Evolutionary conservation across 768 basidiomycete genomes (phyloP), one percentile per base, ranked within the genome.

Genomic region (Artomyces pyxidatus): DNA sequence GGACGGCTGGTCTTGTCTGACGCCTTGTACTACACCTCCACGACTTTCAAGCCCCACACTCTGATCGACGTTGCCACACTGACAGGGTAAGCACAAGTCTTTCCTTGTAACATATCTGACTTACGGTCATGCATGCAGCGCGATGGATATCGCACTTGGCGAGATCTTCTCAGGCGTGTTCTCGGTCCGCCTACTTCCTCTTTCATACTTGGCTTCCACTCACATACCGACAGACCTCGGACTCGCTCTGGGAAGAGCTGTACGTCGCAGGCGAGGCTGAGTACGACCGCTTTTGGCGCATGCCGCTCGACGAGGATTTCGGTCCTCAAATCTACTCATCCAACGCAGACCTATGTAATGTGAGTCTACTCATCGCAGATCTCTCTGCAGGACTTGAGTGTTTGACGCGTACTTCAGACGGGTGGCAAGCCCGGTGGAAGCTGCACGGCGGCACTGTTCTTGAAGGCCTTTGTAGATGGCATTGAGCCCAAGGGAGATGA

Each of bases 41-140:
- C 83, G 6, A 73, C 77, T 48, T 90, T 76, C 71, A 86, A 85
- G 62, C 83, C 91, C 1, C 81, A 87, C 60, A 88, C 86, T 0
- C 69, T 92, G 42, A 78, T 94, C 52, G 88, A 94, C 60, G 89
- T 89, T 22, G 91, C 91, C 12, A 93, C 90, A 0, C 75, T 93
- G 39, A 92, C 88, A 17, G 83, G 83, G 85, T 85, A 64, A 26
- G 55, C 27, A 19, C 4, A n/a, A 37, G 69, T 57, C 16, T 12
- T 44, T 3, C 22, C 23, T 7, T 28, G 14, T 22, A 32, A 16
- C 10, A 25, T 10, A 37, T 11, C 9, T 37, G 47, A 21, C 16
- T 17, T 22, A 6, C 26, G 19, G 32, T 28, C n/a, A 40, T 29
- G 30, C 30, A 25, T 37, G 22, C 54, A 88, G 88, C 23, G 86